Base-by-base conservation (phyloP, 768 basidiomycete species). In the Suillus cothurnatus region DNA sequence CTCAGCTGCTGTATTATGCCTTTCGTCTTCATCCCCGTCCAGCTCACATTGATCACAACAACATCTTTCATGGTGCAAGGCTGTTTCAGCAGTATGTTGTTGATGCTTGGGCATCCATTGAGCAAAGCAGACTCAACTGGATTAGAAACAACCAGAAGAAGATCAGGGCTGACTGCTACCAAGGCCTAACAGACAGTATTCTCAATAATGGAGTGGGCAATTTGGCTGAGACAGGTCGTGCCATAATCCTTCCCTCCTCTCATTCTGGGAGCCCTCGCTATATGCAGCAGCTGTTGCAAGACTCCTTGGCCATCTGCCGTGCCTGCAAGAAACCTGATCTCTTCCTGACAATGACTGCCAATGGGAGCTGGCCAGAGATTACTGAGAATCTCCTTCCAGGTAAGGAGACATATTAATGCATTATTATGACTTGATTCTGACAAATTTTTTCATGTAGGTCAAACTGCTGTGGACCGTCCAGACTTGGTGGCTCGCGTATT, bases 401-500 rank as follows among this genome's bases (percentile, higher is more conserved):
- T 69, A 32, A 61, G 28, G 66, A 31, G 2, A 34, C n/a, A 43
- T 19, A 4, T 17, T 34, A 6, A 1, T 41, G 39, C 0, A 19
- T 41, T 0, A 15, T 41, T 45, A 21, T 21, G 21, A 45, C 21
- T 39, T 43, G 9, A 55, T 59, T 17, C 19, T 59, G 14, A 52
- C 19, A 17, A 28, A 32, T 6, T n/a, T 2, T 45, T 3, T 8
- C 1, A 21, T 34, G 34, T 21, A 71, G 67, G 75, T 0, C 81
- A 85, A 64, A 71, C 69, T 2, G 62, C 79, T 12, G 61, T 75
- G 14, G 82, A 86, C 67, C 68, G 81, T 2, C 86, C 86, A n/a
- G 84, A 86, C 64, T 64, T 86, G 61, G 78, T 85, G 0, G 71
- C 78, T 1, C 68, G 77, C 0, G 81, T 88, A 1, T 86, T 88